Evolutionary conservation across 768 basidiomycete genomes (phyloP), one percentile per base, ranked within the genome.

Genomic region (Agaricus sinodeliciosus): DNA sequence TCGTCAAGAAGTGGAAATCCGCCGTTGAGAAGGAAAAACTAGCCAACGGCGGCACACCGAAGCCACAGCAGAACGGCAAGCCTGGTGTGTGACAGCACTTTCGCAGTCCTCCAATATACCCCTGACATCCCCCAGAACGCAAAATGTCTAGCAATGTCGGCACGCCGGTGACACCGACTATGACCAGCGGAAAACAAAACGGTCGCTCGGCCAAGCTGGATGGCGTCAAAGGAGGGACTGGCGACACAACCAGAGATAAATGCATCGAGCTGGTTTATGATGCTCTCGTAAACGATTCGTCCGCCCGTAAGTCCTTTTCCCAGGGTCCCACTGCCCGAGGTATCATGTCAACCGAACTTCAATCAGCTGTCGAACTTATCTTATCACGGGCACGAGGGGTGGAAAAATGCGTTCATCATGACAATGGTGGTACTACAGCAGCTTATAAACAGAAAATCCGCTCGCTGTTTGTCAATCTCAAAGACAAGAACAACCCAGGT

Each of bases 181-280:
- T 68, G 12, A 65, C 68, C 9, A 60, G 65, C 2, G 58, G 63
- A 18, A 71, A 69, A 19, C 65, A 65, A 16, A 74, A 72, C 37
- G 45, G 61, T 15, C 81, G 92, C 42, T 82, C 75, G 0, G 69
- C 83, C 22, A 90, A 87, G 65, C 65, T 62, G n/a, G 95, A 98
- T 60, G 82, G 82, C 8, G 71, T 90, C 55, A 77, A 74, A 51
- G 69, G 74, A 4, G 71, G 70, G 31, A 80, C 78, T 0, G 84
- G 84, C 9, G 90, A 97, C 60, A 72, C 68, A 56, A 89, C 87
- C 0, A 75, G 96, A 49, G 90, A 95, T 67, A 91, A 84, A 65
- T 96, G 94, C 63, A 75, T 84, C 7, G 86, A 90, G 63, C 80
- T 98, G 63, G 76, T 94, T 18, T 99, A 99, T 61, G 92, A 98